Percentiles rank a stretch among this genome's conserved stretches.
Conservation (phyloP, 805 yeast species). For the Zygosaccharomyces gambellarensis region DNA sequence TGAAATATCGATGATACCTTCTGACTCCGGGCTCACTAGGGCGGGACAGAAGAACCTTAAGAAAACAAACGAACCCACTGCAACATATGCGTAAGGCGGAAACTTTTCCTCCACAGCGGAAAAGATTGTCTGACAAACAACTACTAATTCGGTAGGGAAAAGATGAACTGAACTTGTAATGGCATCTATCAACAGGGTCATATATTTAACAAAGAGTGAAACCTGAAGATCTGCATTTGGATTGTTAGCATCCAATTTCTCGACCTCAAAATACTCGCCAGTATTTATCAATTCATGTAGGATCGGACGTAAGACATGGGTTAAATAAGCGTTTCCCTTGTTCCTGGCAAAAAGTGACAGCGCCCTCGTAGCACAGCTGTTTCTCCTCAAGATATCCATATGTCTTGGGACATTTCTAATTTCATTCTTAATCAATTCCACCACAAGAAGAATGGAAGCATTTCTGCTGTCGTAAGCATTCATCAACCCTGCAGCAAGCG, state of each 20-base stretch:
- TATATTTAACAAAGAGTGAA: conserved; percentile 49
- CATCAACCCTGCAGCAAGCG: conserved; percentile 61
- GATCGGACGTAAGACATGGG: conserved; percentile 49
- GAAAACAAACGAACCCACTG: conserved; percentile 84
- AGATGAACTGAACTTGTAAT: conserved; percentile 50
- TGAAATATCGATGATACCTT: conserved; percentile 38
- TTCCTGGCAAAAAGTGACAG: conserved; percentile 64
- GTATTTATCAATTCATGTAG: conserved; percentile 48
- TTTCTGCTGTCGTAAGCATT: conserved; percentile 47
- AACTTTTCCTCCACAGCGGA: conserved; percentile 54
- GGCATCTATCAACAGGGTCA: conserved; percentile 52
- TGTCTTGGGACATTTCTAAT: conserved; percentile 55
- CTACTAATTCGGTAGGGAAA: conserved; percentile 69
- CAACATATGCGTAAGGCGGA: conserved; percentile 60
- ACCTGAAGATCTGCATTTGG: conserved; percentile 40
- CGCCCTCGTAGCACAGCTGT: conserved; percentile 75
- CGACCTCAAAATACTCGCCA: conserved; percentile 59
- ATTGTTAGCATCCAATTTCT: conserved; percentile 40
- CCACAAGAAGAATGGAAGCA: conserved; percentile 44
- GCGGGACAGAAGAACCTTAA: conserved; percentile 83
- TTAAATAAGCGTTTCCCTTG: conserved; percentile 59
- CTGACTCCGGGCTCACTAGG: conserved; percentile 74
- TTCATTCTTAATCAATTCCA: conserved; percentile 55
- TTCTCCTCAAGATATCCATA: conserved; percentile 72
- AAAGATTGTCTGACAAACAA: conserved; percentile 64